phyloP scores from a whole-genome alignment of 495 filamentous ascomycete species.

The Trypethelium eluteriae region DNA sequence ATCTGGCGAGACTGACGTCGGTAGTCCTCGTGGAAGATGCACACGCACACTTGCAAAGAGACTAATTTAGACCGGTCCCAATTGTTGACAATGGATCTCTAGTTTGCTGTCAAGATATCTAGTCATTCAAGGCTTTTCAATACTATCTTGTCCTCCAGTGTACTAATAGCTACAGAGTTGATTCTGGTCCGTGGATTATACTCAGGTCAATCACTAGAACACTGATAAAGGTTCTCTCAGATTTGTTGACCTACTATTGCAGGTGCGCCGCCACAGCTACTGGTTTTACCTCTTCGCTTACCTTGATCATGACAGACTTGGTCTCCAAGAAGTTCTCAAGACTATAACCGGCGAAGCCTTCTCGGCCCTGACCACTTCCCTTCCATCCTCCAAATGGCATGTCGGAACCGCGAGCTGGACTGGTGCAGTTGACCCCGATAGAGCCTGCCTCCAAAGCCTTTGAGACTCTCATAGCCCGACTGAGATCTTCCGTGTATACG shows the following conservation, averaged over 20 bases:
- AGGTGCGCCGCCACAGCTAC: not conserved
- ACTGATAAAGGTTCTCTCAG: too few species aligned
- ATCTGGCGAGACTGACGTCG: too few species aligned
- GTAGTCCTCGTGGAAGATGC: too few species aligned
- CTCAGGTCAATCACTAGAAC: too few species aligned
- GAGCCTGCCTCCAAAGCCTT: conserved; percentile 28
- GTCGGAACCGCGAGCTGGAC: conserved; percentile 21
- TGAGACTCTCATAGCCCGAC: conserved; percentile 27
- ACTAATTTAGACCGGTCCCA: too few species aligned
- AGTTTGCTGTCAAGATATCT: too few species aligned
- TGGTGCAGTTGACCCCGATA: conserved; percentile 31
- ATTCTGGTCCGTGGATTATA: too few species aligned
- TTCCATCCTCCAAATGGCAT: conserved; percentile 35
- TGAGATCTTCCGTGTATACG: conserved; percentile 31
- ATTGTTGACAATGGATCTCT: too few species aligned
- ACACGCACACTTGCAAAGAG: too few species aligned
- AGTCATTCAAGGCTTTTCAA: too few species aligned
- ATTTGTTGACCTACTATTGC: not conserved
- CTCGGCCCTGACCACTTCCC: conserved; percentile 25
- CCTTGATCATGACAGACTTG: conserved; percentile 28
- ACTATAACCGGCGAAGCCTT: conserved; percentile 26
- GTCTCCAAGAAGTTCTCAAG: conserved; percentile 30
- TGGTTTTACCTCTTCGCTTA: conserved; percentile 2
- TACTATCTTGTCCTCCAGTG: too few species aligned
- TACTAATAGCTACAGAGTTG: too few species aligned